Evolutionary conservation across 106 monocot species (phyloP).

Genomic region (Ottelia alismoides): DNA sequence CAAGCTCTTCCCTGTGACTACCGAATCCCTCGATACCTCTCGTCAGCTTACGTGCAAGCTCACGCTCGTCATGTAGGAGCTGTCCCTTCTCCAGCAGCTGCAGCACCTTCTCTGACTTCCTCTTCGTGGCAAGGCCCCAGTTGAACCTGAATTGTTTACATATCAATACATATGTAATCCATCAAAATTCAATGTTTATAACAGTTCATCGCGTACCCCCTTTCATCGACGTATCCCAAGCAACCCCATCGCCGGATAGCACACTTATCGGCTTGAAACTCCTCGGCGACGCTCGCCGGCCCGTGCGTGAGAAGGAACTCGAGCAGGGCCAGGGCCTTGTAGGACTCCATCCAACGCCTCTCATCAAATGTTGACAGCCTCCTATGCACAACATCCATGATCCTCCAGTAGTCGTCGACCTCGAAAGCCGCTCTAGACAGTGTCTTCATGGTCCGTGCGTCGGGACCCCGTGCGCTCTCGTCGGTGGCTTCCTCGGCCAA

Average conservation of each 20-base stretch:
- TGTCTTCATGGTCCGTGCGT: constrained; percentile 45
- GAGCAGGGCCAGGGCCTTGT: constrained; percentile 52
- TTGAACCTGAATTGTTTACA: constrained; percentile 31
- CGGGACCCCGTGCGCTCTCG: constrained; percentile 23
- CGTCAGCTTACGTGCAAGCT: constrained; percentile 40
- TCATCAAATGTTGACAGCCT: constrained; percentile 51
- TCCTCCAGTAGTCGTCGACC: constrained; percentile 60
- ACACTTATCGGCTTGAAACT: constrained; percentile 38
- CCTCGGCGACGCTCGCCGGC: constrained; percentile 49
- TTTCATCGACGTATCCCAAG: constrained; percentile 65
- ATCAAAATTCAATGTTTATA: not conserved
- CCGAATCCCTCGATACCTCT: constrained; percentile 72
- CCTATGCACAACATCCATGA: constrained; percentile 50
- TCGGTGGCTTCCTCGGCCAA: constrained; percentile 10
- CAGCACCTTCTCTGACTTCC: constrained; percentile 64
- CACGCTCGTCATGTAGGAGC: constrained; percentile 46
- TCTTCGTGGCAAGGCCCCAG: constrained; percentile 59
- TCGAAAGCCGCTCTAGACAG: constrained; percentile 71
- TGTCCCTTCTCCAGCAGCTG: constrained; percentile 65
- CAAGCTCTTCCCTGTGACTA: no score
- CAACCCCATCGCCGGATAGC: constrained; percentile 21
- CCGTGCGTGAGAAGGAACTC: constrained; percentile 77
- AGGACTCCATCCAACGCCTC: constrained; percentile 63
- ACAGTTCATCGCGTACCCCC: constrained; percentile 28
- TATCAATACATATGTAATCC: not conserved